Base-by-base conservation (phyloP, 2,329 filamentous ascomycete species). In the Rugonectria rugulosa region DNA sequence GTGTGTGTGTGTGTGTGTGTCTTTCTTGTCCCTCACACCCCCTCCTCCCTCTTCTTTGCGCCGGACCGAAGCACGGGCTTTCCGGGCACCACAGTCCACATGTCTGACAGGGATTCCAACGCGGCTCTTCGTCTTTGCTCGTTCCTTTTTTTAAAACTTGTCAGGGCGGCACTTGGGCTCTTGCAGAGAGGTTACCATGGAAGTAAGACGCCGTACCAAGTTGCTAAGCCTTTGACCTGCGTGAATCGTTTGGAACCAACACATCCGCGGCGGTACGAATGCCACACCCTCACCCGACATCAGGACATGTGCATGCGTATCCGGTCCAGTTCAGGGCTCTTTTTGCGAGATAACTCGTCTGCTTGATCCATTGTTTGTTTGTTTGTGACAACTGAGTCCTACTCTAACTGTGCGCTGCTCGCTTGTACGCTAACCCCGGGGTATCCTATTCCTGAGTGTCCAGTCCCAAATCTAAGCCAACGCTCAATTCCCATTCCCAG, bases 21-120 rank as follows among this genome's bases (percentile, higher is more conserved):
- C n/a, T 26, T 40, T 15, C 32, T 34, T 34, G 41, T 47, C 9
- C 41, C 27, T n/a, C 38, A 37, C 38, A 5, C 47, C 47, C 29
- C 41, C 23, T 15, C 32, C 21, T 24, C 10, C n/a, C n/a, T 24
- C 12, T 24, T 24, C 31, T 26, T 40, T 17, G 38, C 38, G 46
- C 56, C 56, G 63, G 61, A 59, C 53, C 50, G 50, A 60, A 64
- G 68, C 67, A 68, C 65, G 50, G 61, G 48, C 50, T 56, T 51
- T 26, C 31, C 17, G 26, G 43, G 59, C n/a, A 62, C 68, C 68
- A 40, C 37, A 40, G 37, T 40, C 37, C 37, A 71, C 68, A 71
- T 71, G 68, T 69, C 57, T 57, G 57, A 59, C 68, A 71, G 62
- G 68, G 68, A 66, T 70, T 48, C 42, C 42, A 58, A 62, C 56